A percentile compares a stretch with the other conserved stretches of the same genome.
phyloP scores from a whole-genome alignment of 2,329 filamentous ascomycete species.

The Stachybotrys elegans region DNA sequence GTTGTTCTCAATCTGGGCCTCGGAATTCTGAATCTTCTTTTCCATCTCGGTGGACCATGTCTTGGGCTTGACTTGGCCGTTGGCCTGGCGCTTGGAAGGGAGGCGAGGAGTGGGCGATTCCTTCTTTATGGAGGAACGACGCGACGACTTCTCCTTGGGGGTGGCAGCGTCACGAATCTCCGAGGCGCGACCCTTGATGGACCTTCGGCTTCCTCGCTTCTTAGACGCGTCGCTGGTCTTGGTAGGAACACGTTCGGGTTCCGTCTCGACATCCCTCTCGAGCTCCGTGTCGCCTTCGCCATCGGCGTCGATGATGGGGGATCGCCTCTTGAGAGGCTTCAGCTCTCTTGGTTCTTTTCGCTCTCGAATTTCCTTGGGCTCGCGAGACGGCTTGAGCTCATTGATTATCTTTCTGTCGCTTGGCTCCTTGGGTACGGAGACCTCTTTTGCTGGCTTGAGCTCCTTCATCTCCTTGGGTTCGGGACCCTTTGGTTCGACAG shows the following conservation, averaged over 20 bases:
- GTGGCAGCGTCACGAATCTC: slow-evolving; percentile 45
- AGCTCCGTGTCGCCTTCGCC: slow-evolving; percentile 18
- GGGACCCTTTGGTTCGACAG: slow-evolving; percentile 15
- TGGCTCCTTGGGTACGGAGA: slow-evolving; percentile 5
- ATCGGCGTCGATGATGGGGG: slow-evolving; percentile 13
- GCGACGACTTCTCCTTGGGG: slow-evolving; percentile 43
- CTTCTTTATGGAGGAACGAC: slow-evolving; percentile 47
- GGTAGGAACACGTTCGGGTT: slow-evolving; percentile 20
- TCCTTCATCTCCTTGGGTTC: slow-evolving; percentile 19
- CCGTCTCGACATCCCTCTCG: slow-evolving; percentile 30
- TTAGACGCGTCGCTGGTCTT: slow-evolving; percentile 22
- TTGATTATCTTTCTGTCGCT: slow-evolving; percentile 6
- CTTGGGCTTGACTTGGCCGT: slow-evolving; percentile 61
- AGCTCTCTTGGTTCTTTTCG: slow-evolving; percentile 9
- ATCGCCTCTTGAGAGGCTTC: slow-evolving; percentile 4
- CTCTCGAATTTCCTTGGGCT: background rate
- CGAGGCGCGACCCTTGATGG: slow-evolving; percentile 46
- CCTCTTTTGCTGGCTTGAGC: slow-evolving; percentile 20
- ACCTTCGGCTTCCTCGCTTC: slow-evolving; percentile 26
- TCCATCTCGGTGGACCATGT: slow-evolving; percentile 50
- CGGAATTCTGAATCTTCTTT: slow-evolving; percentile 32
- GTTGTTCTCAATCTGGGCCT: slow-evolving; percentile 37
- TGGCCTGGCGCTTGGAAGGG: slow-evolving; percentile 53
- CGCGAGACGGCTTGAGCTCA: slow-evolving; percentile 5
- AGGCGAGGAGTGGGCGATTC: slow-evolving; percentile 43